phyloP scores from a whole-genome alignment of 805 yeast genomes.

The Babjeviella inositovora region DNA sequence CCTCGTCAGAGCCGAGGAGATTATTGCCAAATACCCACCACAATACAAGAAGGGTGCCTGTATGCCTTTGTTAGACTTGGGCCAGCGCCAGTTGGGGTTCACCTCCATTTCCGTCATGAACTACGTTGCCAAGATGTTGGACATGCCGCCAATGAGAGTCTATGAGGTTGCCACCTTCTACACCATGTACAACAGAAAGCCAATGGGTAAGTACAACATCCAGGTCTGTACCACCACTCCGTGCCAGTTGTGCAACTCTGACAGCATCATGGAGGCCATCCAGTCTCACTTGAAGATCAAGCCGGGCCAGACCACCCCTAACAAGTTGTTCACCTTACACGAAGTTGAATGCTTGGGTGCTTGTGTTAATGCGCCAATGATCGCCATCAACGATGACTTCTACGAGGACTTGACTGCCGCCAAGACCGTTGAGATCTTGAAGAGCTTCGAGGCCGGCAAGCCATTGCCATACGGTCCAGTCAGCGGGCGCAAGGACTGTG shows the following conservation, averaged over 20 bases:
- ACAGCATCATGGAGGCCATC: constrained; percentile 60
- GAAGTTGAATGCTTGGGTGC: constrained; percentile 91
- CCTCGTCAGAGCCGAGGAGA: constrained; percentile 48
- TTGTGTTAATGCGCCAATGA: constrained; percentile 83
- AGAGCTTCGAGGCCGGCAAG: constrained; percentile 49
- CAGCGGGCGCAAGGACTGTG: constrained; percentile 54
- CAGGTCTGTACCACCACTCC: constrained; percentile 88
- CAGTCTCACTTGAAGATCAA: constrained; percentile 40
- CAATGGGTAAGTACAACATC: constrained; percentile 72
- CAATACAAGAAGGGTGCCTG: constrained; percentile 81
- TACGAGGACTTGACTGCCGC: constrained; percentile 70
- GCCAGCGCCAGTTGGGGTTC: constrained; percentile 78
- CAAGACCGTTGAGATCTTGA: constrained; percentile 40
- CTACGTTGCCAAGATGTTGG: constrained; percentile 70
- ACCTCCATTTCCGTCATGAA: constrained; percentile 82
- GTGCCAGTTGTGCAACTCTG: constrained; percentile 74
- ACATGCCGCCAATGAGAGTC: constrained; percentile 90
- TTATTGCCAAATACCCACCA: constrained; percentile 68
- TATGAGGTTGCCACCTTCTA: constrained; percentile 87
- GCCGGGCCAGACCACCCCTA: constrained; percentile 68
- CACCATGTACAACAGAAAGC: constrained; percentile 79
- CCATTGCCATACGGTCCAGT: constrained; percentile 55
- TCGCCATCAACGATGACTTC: constrained; percentile 71
- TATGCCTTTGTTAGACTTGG: constrained; percentile 77
- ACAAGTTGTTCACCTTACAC: constrained; percentile 63